phyloP scores from a whole-genome alignment of 164 flowering plant species.

The Euptelea pleiosperma region DNA sequence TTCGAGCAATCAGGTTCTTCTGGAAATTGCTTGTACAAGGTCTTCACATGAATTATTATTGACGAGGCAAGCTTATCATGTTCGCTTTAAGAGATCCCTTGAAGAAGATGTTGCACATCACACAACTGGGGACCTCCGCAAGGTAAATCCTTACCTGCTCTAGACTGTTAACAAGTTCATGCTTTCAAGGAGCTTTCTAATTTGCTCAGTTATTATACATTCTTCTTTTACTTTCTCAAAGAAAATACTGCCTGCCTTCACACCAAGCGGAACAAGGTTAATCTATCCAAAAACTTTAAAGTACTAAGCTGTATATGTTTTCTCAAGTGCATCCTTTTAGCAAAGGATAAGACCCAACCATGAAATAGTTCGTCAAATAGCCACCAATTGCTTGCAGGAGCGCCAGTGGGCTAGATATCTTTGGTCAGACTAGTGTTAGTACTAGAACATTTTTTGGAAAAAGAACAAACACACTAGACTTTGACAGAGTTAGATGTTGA shows the following conservation, averaged over 20 bases:
- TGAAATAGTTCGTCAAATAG: too few relatives aligned
- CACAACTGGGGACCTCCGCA: slow-evolving; percentile 63
- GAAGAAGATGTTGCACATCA: slow-evolving; percentile 86
- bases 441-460: too few relatives aligned
- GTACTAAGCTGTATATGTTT: too few relatives aligned
- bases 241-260: too few relatives aligned
- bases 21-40: slow-evolving; percentile 79
- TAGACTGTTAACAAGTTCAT: not conserved
- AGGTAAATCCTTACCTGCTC: slow-evolving; percentile 32
- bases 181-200: not conserved
- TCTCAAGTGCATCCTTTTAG: too few relatives aligned
- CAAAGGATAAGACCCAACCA: too few relatives aligned
- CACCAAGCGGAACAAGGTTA: too few relatives aligned
- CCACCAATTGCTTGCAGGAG: not conserved
- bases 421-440: too few relatives aligned
- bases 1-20: slow-evolving; percentile 42
- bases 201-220: not conserved
- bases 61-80: slow-evolving; percentile 66
- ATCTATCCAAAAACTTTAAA: too few relatives aligned
- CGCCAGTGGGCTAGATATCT: not conserved
- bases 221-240: not conserved
- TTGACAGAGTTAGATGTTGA: too few relatives aligned
- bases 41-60: slow-evolving; percentile 50
- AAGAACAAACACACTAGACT: too few relatives aligned
- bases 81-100: slow-evolving; percentile 61